Evolutionary conservation across 2,329 filamentous ascomycete species (phyloP).

Genomic region (Chaetomium globosum): DNA sequence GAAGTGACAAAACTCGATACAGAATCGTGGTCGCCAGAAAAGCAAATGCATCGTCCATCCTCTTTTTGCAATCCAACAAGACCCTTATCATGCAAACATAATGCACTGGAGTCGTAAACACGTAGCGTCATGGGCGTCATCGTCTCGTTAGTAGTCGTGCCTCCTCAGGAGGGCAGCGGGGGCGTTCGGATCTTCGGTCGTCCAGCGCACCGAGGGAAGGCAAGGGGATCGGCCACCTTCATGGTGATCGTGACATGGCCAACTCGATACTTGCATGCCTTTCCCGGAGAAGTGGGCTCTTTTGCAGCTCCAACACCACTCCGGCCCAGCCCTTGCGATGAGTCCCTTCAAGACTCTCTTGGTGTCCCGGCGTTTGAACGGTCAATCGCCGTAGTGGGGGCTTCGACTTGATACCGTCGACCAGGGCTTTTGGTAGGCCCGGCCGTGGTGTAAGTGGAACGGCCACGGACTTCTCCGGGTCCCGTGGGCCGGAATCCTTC

Average conservation of each 20-base stretch:
- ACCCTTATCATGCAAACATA: constrained; percentile 3
- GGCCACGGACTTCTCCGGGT: constrained; percentile 39
- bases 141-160: constrained; percentile 20
- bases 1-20: constrained; percentile 29
- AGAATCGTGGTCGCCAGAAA: constrained; percentile 13
- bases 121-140: constrained; percentile 14
- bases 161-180: constrained; percentile 4
- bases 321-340: constrained; percentile 63
- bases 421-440: constrained; percentile 46
- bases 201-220: constrained; percentile 3
- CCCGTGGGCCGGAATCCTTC: constrained; percentile 38
- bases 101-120: constrained; percentile 12
- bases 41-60: not conserved
- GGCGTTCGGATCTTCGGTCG: not conserved
- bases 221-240: constrained; percentile 1
- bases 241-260: constrained; percentile 52
- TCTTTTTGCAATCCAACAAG: constrained; percentile 6
- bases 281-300: constrained; percentile 62
- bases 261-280: constrained; percentile 65
- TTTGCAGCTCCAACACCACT: constrained; percentile 65
- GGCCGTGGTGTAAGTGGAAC: constrained; percentile 26
- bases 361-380: constrained; percentile 57
- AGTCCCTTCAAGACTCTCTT: constrained; percentile 50
- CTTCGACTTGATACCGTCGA: constrained; percentile 50
- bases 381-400: constrained; percentile 57